phyloP scores from a whole-genome alignment of 768 basidiomycete species.

The Sarcodon sp. region DNA sequence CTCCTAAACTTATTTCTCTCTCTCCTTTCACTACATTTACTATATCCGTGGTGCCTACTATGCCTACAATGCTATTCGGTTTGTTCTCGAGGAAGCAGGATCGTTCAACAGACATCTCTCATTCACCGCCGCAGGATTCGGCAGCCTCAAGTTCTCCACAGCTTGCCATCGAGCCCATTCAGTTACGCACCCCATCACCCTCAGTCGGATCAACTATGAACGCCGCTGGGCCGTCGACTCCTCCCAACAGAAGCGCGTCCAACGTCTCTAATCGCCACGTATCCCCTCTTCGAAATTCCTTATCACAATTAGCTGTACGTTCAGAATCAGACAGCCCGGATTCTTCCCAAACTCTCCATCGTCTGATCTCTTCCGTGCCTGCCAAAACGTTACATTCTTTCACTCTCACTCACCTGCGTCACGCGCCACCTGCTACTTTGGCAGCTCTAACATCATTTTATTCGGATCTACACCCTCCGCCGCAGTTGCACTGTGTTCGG shows the following conservation, averaged over 20 bases:
- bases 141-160: conserved; percentile 2
- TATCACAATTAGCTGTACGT: conserved; percentile 17
- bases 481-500: conserved; percentile 58
- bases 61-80: conserved; percentile 14
- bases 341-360: conserved; percentile 22
- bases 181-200: conserved; percentile 43
- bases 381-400: conserved; percentile 56
- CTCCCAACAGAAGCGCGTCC: conserved; percentile 18
- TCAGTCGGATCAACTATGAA: conserved; percentile 23
- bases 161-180: conserved; percentile 9
- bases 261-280: conserved; percentile 15
- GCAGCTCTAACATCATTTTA: conserved; percentile 46
- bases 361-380: conserved; percentile 47
- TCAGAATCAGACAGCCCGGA: conserved; percentile 14
- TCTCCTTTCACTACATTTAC: neutral
- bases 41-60: neutral
- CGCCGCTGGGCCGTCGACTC: conserved; percentile 12
- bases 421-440: conserved; percentile 29
- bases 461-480: conserved; percentile 48
- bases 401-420: conserved; percentile 26
- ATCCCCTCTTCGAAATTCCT: conserved; percentile 2
- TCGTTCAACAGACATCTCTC: conserved; percentile 5
- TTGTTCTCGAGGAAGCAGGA: conserved; percentile 12
- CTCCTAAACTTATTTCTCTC: neutral
- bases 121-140: neutral